Conservation (phyloP, 2,329 filamentous ascomycete species). For the Chaetoscypha palmicola region DNA sequence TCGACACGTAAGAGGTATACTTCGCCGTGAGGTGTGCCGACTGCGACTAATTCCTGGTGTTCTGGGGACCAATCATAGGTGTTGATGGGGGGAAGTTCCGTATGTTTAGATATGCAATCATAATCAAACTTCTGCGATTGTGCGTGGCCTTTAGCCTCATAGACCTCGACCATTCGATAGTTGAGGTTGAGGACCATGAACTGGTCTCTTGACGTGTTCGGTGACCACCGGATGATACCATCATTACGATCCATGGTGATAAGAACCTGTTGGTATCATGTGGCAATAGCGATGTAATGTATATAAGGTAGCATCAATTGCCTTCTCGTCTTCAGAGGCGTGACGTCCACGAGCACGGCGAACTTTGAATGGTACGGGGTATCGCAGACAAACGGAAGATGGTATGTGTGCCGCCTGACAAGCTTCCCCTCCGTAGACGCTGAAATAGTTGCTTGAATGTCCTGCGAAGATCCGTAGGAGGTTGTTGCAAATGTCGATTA, state of each 20-base stretch:
- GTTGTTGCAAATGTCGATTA: too few relatives aligned
- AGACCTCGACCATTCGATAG: constrained; percentile 55
- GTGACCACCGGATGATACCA: constrained; percentile 61
- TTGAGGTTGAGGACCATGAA: constrained; percentile 61
- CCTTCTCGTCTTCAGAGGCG: too few relatives aligned
- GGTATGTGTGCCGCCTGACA: too few relatives aligned
- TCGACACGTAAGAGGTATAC: constrained; percentile 69
- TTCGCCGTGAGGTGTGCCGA: constrained; percentile 69
- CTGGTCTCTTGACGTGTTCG: constrained; percentile 49
- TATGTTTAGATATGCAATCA: constrained; percentile 49
- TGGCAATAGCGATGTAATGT: too few relatives aligned
- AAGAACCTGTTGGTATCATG: too few relatives aligned
- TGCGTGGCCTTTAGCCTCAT: constrained; percentile 54
- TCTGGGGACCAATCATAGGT: constrained; percentile 62
- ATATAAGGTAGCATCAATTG: too few relatives aligned
- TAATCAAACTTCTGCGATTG: constrained; percentile 51
- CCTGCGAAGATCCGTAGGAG: too few relatives aligned
- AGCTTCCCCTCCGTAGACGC: too few relatives aligned
- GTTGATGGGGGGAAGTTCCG: constrained; percentile 56
- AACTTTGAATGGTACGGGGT: too few relatives aligned
- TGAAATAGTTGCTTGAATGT: too few relatives aligned
- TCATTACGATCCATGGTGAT: constrained; percentile 29
- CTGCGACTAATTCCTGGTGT: constrained; percentile 59
- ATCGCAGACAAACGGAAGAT: too few relatives aligned
- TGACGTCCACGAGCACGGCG: too few relatives aligned